These are phyloP conservation scores for Helotiales sp. DNA, from an alignment of 2,329 filamentous ascomycete species.

Conservation along the genomic window DNA sequence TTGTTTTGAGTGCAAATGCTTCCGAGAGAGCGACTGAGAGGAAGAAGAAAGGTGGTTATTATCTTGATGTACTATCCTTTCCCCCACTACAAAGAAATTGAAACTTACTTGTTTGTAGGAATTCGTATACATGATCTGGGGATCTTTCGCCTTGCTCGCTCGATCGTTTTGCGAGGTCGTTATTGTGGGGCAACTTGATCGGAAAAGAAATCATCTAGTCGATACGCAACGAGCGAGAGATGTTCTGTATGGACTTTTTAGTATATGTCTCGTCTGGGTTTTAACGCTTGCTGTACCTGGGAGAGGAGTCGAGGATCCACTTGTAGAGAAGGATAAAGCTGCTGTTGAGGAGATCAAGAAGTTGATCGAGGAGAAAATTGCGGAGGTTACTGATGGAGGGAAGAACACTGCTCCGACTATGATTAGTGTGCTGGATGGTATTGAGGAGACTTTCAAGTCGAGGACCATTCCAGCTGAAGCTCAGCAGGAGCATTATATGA, in stretches of 20 bases:
- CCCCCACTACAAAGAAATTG: too few species aligned
- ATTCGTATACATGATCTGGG: not conserved
- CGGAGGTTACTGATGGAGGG: not conserved
- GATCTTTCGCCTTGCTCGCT: not conserved
- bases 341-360: not conserved
- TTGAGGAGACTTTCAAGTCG: not conserved
- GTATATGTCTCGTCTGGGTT: not conserved
- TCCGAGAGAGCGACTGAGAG: not conserved
- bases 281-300: not conserved
- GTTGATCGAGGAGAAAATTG: not conserved
- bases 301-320: not conserved
- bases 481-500: not conserved
- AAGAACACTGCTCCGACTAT: constrained; percentile 2
- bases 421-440: not conserved
- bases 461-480: not conserved
- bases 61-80: not conserved
- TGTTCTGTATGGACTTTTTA: not conserved
- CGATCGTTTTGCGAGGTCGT: constrained; percentile 6
- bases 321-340: not conserved
- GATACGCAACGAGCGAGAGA: not conserved
- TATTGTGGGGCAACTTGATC: constrained; percentile 3
- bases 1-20: not conserved
- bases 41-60: not conserved
- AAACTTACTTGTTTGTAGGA: not conserved
- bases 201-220: not conserved